Conservation (phyloP, 306 rosid genomes). For the Quercus suber region DNA sequence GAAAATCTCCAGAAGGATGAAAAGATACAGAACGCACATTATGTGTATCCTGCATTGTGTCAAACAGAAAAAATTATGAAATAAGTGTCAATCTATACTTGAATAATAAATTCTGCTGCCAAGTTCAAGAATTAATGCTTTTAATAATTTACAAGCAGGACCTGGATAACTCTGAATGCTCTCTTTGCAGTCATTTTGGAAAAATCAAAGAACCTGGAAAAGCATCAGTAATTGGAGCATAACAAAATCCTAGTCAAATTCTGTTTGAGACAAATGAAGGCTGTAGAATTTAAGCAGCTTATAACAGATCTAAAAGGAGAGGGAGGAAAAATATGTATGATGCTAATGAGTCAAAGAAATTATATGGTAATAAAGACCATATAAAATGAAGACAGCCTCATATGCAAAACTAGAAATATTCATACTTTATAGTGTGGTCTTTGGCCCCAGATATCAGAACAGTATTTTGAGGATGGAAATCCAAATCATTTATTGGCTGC, state of each 20-base stretch:
- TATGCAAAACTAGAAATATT: constrained; percentile 13
- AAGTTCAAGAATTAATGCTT: constrained; percentile 19
- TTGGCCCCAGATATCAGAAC: constrained; percentile 85
- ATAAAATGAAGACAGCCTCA: not conserved
- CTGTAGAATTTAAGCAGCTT: constrained; percentile 11
- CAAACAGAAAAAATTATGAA: constrained; percentile 5
- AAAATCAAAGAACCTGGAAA: constrained; percentile 80
- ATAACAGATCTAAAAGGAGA: constrained; percentile 15
- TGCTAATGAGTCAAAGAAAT: not conserved
- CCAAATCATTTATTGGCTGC: constrained; percentile 96
- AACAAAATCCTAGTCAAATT: not conserved
- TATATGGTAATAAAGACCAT: not conserved
- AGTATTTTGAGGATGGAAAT: constrained; percentile 88
- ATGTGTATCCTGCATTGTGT: constrained; percentile 72
- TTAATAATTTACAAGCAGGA: constrained; percentile 28
- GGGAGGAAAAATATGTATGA: not conserved
- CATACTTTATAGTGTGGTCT: constrained; percentile 87
- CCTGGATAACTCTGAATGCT: constrained; percentile 92
- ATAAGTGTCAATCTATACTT: constrained; percentile 2
- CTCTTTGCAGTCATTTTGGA: constrained; percentile 85
- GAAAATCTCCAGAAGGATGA: constrained; percentile 94
- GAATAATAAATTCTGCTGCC: constrained; percentile 8
- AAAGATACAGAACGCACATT: constrained; percentile 87
- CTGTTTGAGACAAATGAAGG: not conserved
- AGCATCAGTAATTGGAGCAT: not conserved